Evolutionary conservation across 345 rosid species (phyloP).

Genomic region (Dipteronia sinensis): DNA sequence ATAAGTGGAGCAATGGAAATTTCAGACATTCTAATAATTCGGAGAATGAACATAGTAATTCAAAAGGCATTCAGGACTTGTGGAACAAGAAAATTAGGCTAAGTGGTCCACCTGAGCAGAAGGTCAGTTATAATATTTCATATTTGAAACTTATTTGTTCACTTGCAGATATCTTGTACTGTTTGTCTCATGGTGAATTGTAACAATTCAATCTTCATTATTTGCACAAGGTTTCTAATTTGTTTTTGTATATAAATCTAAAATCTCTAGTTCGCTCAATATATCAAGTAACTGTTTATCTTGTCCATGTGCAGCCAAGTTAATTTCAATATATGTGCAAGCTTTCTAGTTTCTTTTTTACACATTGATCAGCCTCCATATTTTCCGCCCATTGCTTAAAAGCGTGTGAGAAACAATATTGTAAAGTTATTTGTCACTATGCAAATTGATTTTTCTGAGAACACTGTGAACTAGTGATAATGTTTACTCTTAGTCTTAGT

Average conservation of each 20-base stretch:
- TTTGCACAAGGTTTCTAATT: background rate
- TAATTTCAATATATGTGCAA: background rate
- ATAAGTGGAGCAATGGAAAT: slow-evolving; percentile 51
- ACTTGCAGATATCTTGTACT: background rate
- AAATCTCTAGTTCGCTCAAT: background rate
- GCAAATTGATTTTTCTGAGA: background rate
- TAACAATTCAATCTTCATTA: background rate
- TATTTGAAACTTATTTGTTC: background rate
- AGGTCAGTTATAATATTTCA: slow-evolving; percentile 49
- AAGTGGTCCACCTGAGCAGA: slow-evolving; percentile 79
- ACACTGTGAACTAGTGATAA: background rate
- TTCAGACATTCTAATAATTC: slow-evolving; percentile 37
- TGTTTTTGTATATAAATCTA: background rate
- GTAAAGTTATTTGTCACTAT: background rate
- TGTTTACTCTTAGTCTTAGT: background rate
- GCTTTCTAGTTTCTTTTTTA: background rate
- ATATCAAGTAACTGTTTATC: background rate
- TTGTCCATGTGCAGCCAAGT: background rate
- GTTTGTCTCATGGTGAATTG: background rate
- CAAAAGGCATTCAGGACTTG: slow-evolving; percentile 42
- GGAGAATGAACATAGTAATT: slow-evolving; percentile 37
- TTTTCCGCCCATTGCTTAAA: background rate
- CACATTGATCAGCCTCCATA: background rate
- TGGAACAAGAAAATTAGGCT: slow-evolving; percentile 58
- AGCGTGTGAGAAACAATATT: background rate